Conservation (phyloP, 805 yeast genomes). For the Teunomyces atbi region DNA sequence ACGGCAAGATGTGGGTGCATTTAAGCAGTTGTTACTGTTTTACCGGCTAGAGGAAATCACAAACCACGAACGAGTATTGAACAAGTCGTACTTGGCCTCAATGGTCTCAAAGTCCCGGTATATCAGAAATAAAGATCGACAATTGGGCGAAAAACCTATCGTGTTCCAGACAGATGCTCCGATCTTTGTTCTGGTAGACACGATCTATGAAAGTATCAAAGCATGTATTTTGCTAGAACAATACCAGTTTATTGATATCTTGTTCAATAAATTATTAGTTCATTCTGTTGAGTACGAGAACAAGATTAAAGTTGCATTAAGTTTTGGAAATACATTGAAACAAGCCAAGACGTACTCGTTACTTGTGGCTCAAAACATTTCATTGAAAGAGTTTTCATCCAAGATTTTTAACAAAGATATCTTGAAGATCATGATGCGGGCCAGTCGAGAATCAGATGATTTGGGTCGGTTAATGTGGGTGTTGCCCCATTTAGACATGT, state of each 20-base stretch:
- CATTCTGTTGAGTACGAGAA: constrained; percentile 16
- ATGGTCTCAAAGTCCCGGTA: constrained; percentile 29
- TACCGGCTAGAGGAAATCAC: constrained; percentile 24
- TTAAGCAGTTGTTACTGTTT: constrained; percentile 26
- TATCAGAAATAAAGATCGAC: constrained; percentile 7
- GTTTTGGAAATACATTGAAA: constrained; percentile 5
- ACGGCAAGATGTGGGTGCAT: constrained; percentile 16
- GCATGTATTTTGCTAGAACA: constrained; percentile 26
- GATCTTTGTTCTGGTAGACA: constrained; percentile 15
- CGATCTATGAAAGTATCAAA: constrained; percentile 26
- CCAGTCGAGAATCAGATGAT: constrained; percentile 26
- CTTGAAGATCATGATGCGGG: constrained; percentile 20
- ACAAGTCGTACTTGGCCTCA: constrained; percentile 16
- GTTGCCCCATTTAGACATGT: constrained; percentile 32
- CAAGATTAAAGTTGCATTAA: constrained; percentile 6
- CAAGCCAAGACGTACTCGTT: constrained; percentile 8
- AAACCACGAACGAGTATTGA: constrained; percentile 19
- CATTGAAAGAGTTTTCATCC: constrained; percentile 13
- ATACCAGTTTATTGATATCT: constrained; percentile 29
- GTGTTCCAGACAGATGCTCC: constrained; percentile 12
- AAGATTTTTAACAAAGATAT: constrained; percentile 21
- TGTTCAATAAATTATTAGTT: constrained; percentile 31
- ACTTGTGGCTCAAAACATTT: constrained; percentile 11
- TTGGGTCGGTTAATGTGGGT: constrained; percentile 35
- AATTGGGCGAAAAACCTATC: constrained; percentile 7